A percentile compares a stretch with the other conserved stretches of the same genome.
These are phyloP conservation scores for Akanthomyces muscarius DNA, from an alignment of 2,329 filamentous ascomycete genomes.

Conservation along the genomic window DNA sequence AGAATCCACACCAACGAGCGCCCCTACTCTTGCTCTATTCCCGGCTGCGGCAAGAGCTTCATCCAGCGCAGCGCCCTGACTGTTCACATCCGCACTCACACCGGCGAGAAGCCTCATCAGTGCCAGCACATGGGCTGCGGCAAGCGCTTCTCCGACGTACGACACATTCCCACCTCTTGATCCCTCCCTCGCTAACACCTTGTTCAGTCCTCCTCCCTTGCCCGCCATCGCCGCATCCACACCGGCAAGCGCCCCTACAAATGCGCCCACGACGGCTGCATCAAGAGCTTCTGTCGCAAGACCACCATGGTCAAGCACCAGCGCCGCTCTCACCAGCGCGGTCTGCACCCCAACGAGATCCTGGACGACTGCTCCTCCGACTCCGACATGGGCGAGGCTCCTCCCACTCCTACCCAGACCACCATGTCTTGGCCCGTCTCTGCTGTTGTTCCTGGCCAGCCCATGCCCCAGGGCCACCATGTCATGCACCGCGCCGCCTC, in stretches of 20 bases:
- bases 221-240: slow-evolving; percentile 62
- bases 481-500: slow-evolving; percentile 50
- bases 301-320: slow-evolving; percentile 69
- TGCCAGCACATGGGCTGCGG: slow-evolving; percentile 63
- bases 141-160: slow-evolving; percentile 66
- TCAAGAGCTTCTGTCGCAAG: slow-evolving; percentile 69
- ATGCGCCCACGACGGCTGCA: slow-evolving; percentile 57
- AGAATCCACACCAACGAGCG: slow-evolving; percentile 69
- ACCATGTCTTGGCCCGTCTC: slow-evolving; percentile 50
- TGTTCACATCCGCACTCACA: slow-evolving; percentile 67
- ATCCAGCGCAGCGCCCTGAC: slow-evolving; percentile 67
- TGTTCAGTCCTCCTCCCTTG: slow-evolving; percentile 58
- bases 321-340: slow-evolving; percentile 56
- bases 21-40: slow-evolving; percentile 58
- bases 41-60: slow-evolving; percentile 65
- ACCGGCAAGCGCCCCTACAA: slow-evolving; percentile 64
- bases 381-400: slow-evolving; percentile 55
- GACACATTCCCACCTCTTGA: slow-evolving; percentile 24
- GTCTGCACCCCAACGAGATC: slow-evolving; percentile 51
- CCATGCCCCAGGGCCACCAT: slow-evolving; percentile 33
- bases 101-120: slow-evolving; percentile 67
- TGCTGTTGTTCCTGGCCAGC: slow-evolving; percentile 36
- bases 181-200: neutral
- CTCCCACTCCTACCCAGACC: slow-evolving; percentile 52
- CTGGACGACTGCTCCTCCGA: slow-evolving; percentile 53